phyloP scores from a whole-genome alignment of 495 filamentous ascomycete species.

The Trypethelium eluteriae region DNA sequence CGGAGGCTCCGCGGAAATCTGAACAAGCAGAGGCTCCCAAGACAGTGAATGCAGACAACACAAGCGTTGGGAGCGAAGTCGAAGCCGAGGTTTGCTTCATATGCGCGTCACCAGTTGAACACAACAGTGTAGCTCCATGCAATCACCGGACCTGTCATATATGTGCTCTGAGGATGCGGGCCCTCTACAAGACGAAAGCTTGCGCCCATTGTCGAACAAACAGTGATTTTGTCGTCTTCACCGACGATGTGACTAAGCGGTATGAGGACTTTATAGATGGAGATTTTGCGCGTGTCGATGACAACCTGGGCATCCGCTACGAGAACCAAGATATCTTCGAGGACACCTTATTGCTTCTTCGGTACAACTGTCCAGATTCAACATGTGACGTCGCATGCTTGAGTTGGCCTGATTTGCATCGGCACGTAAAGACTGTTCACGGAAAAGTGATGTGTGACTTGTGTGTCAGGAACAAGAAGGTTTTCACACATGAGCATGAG shows the following conservation, averaged over 20 bases:
- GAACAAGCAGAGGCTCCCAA: slow-evolving; percentile 1
- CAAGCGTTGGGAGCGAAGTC: slow-evolving; percentile 17
- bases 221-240: slow-evolving; percentile 82
- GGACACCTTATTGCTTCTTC: slow-evolving; percentile 78
- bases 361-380: slow-evolving; percentile 86
- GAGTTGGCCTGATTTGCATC: slow-evolving; percentile 87
- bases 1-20: not conserved
- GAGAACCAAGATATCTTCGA: slow-evolving; percentile 77
- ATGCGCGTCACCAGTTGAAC: slow-evolving; percentile 77
- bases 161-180: slow-evolving; percentile 78
- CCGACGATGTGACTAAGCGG: slow-evolving; percentile 67
- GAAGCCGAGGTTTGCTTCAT: slow-evolving; percentile 82
- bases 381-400: slow-evolving; percentile 83
- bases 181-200: slow-evolving; percentile 88
- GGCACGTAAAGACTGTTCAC: slow-evolving; percentile 76
- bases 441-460: slow-evolving; percentile 89
- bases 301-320: slow-evolving; percentile 82
- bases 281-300: slow-evolving; percentile 68
- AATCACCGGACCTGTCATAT: slow-evolving; percentile 96
- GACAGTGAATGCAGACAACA: slow-evolving; percentile 21
- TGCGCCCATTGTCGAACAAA: slow-evolving; percentile 91
- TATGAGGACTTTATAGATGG: slow-evolving; percentile 70
- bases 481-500: slow-evolving; percentile 96
- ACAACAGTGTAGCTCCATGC: slow-evolving; percentile 81
- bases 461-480: slow-evolving; percentile 91